Conservation (phyloP, 2,329 filamentous ascomycete species). For the Aureobasidium sp. region DNA sequence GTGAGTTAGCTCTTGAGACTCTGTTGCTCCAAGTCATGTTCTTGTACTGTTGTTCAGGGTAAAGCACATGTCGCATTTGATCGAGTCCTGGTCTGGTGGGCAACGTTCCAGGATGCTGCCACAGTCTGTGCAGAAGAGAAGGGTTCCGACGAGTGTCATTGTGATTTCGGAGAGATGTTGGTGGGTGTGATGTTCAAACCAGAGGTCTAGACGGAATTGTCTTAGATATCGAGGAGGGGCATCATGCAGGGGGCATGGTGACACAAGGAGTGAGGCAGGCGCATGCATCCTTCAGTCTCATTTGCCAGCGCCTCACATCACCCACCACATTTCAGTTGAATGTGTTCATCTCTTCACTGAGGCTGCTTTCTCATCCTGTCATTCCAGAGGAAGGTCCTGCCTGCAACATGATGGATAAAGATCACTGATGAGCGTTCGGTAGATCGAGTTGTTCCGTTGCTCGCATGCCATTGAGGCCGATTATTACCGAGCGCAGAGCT, state of each 20-base stretch:
- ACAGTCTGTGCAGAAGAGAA: constrained; percentile 89
- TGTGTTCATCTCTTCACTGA: background rate
- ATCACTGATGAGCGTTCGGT: too few relatives aligned
- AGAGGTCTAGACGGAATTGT: background rate
- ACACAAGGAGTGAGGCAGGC: background rate
- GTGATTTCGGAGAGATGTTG: background rate
- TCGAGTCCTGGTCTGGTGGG: constrained; percentile 63
- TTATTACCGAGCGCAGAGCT: background rate
- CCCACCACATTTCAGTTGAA: too few relatives aligned
- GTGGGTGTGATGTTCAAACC: too few relatives aligned
- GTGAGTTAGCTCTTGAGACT: background rate
- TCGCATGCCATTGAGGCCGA: too few relatives aligned
- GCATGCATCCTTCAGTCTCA: background rate
- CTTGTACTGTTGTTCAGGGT: constrained; percentile 67
- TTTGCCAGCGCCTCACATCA: background rate
- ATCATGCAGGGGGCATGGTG: background rate
- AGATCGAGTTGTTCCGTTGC: too few relatives aligned
- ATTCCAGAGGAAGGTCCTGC: too few relatives aligned
- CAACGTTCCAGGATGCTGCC: constrained; percentile 80
- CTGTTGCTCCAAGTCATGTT: too few relatives aligned
- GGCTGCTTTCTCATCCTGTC: background rate
- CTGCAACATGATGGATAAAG: too few relatives aligned
- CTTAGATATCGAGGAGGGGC: too few relatives aligned
- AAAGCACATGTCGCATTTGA: constrained; percentile 80
- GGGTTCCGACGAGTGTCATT: constrained; percentile 84